A percentile compares a stretch with the other conserved stretches of the same genome.
Evolutionary conservation across 768 basidiomycete species (phyloP).

Genomic region (Serpula lacrymans): DNA sequence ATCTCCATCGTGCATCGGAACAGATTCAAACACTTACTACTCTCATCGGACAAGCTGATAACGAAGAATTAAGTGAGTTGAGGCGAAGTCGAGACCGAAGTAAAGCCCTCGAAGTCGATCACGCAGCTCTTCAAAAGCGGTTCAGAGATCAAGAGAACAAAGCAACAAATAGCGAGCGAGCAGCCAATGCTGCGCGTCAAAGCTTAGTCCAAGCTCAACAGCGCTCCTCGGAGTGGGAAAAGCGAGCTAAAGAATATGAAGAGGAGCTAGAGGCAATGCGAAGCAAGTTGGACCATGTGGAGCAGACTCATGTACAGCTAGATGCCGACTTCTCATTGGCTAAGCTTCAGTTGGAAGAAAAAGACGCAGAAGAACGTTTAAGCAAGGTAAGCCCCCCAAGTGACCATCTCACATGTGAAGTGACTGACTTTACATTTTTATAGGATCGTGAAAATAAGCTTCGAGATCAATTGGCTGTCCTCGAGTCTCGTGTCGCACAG

Average conservation of each 20-base stretch:
- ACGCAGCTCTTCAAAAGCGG: slow-evolving; percentile 64
- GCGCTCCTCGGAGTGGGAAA: slow-evolving; percentile 79
- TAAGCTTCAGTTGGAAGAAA: slow-evolving; percentile 73
- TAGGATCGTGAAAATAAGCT: slow-evolving; percentile 72
- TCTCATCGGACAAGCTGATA: slow-evolving; percentile 59
- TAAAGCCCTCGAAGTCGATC: slow-evolving; percentile 63
- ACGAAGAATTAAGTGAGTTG: slow-evolving; percentile 72
- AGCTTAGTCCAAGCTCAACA: slow-evolving; percentile 71
- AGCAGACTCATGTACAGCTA: slow-evolving; percentile 60
- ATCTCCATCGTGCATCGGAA: slow-evolving; percentile 63
- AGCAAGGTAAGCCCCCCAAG: slow-evolving; percentile 46
- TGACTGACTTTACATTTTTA: slow-evolving; percentile 6
- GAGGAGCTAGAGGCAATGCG: slow-evolving; percentile 55
- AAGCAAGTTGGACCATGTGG: slow-evolving; percentile 63
- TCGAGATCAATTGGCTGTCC: slow-evolving; percentile 58
- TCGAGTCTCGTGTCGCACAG: slow-evolving; percentile 58
- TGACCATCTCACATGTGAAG: too few relatives aligned
- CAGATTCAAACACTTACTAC: slow-evolving; percentile 68
- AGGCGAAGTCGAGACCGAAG: slow-evolving; percentile 58
- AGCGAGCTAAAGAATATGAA: slow-evolving; percentile 69
- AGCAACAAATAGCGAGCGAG: slow-evolving; percentile 56
- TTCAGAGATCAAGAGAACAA: slow-evolving; percentile 70
- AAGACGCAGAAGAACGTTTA: slow-evolving; percentile 66
- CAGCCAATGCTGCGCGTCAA: slow-evolving; percentile 54
- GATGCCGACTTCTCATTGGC: slow-evolving; percentile 68